These are phyloP conservation scores for Aspergillus floridensis DNA, from an alignment of 2,329 filamentous ascomycete genomes.

Conservation along the genomic window DNA sequence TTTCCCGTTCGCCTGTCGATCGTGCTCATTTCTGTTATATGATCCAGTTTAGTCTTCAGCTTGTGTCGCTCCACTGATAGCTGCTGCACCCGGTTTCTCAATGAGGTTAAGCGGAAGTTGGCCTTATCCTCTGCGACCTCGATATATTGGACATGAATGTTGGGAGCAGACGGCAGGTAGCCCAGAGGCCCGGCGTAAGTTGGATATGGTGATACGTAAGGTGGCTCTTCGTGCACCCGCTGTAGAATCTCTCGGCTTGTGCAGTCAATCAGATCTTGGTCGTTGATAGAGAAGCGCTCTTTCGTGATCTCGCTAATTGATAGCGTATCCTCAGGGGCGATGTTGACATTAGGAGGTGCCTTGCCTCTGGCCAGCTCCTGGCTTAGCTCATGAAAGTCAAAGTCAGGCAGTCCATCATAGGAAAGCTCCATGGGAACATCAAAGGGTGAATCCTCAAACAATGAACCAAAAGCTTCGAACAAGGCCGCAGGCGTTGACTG, in stretches of 20 bases:
- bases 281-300: slow-evolving; percentile 21
- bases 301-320: slow-evolving; percentile 21
- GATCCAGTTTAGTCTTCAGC: slow-evolving; percentile 24
- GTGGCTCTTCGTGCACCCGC: slow-evolving; percentile 16
- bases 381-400: background rate
- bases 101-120: slow-evolving; percentile 21
- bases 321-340: background rate
- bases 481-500: slow-evolving; percentile 18
- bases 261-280: slow-evolving; percentile 23
- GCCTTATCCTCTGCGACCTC: slow-evolving; percentile 24
- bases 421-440: slow-evolving; percentile 7
- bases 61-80: slow-evolving; percentile 31
- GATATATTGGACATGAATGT: slow-evolving; percentile 28
- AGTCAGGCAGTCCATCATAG: slow-evolving; percentile 1
- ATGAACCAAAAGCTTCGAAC: slow-evolving; percentile 20
- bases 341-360: too few species aligned
- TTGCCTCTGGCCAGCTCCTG: background rate
- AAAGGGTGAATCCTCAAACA: slow-evolving; percentile 19
- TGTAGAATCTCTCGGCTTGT: slow-evolving; percentile 24
- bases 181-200: slow-evolving; percentile 24
- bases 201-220: slow-evolving; percentile 35
- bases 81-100: slow-evolving; percentile 22
- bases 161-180: slow-evolving; percentile 32
- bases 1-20: slow-evolving; percentile 31
- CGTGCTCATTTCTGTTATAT: slow-evolving; percentile 16